Conservation (phyloP, 768 basidiomycete genomes). For the Mycena latifolia region DNA sequence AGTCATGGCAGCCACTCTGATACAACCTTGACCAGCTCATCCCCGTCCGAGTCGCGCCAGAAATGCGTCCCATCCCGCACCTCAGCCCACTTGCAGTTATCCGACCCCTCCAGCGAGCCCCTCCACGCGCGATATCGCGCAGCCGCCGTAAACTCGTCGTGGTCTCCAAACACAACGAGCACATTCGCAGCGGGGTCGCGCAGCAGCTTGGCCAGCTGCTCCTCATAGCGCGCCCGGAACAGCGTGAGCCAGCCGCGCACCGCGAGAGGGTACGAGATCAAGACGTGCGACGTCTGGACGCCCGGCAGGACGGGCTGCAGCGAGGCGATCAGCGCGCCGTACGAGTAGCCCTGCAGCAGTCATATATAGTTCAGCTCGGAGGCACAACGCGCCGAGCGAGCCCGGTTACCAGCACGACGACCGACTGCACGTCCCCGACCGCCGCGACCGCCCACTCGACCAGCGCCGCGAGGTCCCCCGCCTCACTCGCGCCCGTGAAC, state of each 20-base stretch:
- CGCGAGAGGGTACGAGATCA: conserved; percentile 84
- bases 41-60: conserved; percentile 61
- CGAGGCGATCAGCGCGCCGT: conserved; percentile 82
- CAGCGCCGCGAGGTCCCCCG: conserved; percentile 73
- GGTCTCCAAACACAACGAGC: conserved; percentile 75
- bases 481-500: conserved; percentile 79
- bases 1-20: conserved; percentile 46
- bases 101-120: conserved; percentile 49
- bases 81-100: conserved; percentile 44
- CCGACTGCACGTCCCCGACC: conserved; percentile 56
- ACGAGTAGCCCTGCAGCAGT: conserved; percentile 87
- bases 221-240: conserved; percentile 71
- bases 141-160: conserved; percentile 77
- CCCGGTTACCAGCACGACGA: conserved; percentile 70
- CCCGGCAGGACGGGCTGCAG: conserved; percentile 67
- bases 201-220: conserved; percentile 64
- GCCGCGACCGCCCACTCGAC: conserved; percentile 65
- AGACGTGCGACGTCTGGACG: conserved; percentile 71
- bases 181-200: conserved; percentile 60
- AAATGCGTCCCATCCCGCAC: conserved; percentile 73
- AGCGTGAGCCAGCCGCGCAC: conserved; percentile 76
- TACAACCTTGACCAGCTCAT: conserved; percentile 44
- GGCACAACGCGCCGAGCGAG: conserved; percentile 19
- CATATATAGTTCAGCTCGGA: not conserved
- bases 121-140: conserved; percentile 70